Percentiles rank a stretch among this genome's conserved stretches.
phyloP scores from a whole-genome alignment of 2,329 filamentous ascomycete genomes.

The Aureobasidium sp. region DNA sequence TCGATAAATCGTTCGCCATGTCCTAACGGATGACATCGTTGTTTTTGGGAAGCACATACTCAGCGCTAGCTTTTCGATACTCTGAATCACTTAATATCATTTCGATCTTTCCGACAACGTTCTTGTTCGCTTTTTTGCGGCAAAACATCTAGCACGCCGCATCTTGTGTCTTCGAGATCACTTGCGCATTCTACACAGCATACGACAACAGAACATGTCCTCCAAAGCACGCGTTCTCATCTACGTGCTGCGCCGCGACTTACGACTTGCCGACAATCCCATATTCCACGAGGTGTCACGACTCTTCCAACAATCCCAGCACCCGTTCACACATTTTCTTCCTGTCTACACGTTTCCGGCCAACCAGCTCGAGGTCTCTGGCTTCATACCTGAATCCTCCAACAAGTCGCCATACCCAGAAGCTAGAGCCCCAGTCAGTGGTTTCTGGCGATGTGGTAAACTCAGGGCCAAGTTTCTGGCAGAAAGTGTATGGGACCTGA shows the following conservation, averaged over 20 bases:
- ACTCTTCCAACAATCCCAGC: slow-evolving; percentile 39
- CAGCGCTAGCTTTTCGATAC: neutral
- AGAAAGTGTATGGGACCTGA: slow-evolving; percentile 66
- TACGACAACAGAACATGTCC: neutral
- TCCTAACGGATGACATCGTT: slow-evolving; percentile 6
- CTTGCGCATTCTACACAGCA: neutral
- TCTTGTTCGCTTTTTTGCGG: neutral
- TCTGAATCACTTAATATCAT: neutral
- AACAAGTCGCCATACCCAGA: slow-evolving; percentile 57
- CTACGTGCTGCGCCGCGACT: slow-evolving; percentile 64
- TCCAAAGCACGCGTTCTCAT: slow-evolving; percentile 43
- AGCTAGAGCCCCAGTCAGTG: slow-evolving; percentile 55
- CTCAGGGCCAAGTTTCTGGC: slow-evolving; percentile 64
- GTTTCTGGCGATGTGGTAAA: slow-evolving; percentile 66
- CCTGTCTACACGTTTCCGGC: slow-evolving; percentile 63
- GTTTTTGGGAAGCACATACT: neutral
- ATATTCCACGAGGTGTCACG: slow-evolving; percentile 51
- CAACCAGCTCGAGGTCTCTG: slow-evolving; percentile 65
- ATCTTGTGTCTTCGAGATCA: neutral
- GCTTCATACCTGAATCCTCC: slow-evolving; percentile 50
- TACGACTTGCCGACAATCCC: slow-evolving; percentile 67
- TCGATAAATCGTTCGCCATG: slow-evolving; percentile 1
- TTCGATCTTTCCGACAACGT: neutral
- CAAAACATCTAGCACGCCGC: neutral
- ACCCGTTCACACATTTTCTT: slow-evolving; percentile 54